A percentile compares a stretch with the other conserved stretches of the same genome.
phyloP scores from a whole-genome alignment of 176 grass and related monocot species.

The Ampelocalamus luodianensis region DNA sequence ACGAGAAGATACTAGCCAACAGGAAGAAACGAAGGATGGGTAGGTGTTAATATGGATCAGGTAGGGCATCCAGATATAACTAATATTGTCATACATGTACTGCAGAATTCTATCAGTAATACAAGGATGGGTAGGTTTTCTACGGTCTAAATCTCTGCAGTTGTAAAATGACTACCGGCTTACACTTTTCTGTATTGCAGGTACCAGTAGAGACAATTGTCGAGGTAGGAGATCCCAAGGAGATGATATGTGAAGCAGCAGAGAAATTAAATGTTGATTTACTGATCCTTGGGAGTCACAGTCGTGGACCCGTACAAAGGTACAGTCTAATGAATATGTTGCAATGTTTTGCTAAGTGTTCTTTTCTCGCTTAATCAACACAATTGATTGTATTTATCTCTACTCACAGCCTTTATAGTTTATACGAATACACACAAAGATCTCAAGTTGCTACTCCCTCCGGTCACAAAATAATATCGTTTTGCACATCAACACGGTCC shows the following conservation, averaged over 20 bases:
- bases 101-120: neutral
- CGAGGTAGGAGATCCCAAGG: constrained; percentile 73
- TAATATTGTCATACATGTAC: neutral
- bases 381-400: neutral
- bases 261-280: constrained; percentile 63
- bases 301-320: constrained; percentile 69
- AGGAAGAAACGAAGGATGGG: neutral
- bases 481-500: too few relatives aligned
- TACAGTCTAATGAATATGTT: constrained; percentile 8
- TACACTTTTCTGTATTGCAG: constrained; percentile 32
- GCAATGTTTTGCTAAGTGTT: neutral
- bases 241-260: constrained; percentile 63
- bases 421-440: neutral
- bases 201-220: constrained; percentile 55
- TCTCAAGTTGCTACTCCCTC: neutral
- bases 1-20: neutral
- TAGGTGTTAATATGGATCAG: neutral
- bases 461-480: too few relatives aligned
- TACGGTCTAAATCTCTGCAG: neutral
- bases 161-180: neutral
- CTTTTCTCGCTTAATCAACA: neutral
- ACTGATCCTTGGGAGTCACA: constrained; percentile 71
- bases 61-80: neutral
- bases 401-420: too few relatives aligned
- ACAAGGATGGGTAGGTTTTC: neutral